These are phyloP conservation scores for Senecio squalidus DNA, from an alignment of 140 eudicot species.

Conservation along the genomic window DNA sequence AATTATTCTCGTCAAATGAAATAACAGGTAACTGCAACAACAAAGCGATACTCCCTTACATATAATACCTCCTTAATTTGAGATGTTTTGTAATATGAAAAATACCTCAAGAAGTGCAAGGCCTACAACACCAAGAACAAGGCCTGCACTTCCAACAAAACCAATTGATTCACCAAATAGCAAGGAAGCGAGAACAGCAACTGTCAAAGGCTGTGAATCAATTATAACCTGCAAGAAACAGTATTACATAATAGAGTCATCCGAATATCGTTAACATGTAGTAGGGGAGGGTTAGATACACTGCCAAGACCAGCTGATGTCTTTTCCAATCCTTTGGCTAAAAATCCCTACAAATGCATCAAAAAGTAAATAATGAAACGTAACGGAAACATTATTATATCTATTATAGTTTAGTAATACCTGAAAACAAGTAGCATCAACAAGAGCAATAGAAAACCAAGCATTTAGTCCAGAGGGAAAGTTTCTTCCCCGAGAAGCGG, in stretches of 20 bases:
- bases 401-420: too few relatives aligned
- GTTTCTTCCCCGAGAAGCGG: conserved; percentile 57
- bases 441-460: conserved; percentile 77
- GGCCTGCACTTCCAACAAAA: conserved; percentile 77
- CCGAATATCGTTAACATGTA: not conserved
- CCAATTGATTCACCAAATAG: conserved; percentile 91
- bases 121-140: conserved; percentile 86
- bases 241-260: conserved; percentile 9
- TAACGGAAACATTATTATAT: too few relatives aligned
- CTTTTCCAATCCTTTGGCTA: conserved; percentile 90
- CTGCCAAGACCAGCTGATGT: conserved; percentile 99
- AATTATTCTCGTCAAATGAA: conserved; percentile 45
- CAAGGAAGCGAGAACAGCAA: conserved; percentile 77
- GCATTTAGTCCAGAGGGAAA: conserved; percentile 82
- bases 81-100: too few relatives aligned
- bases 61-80: too few relatives aligned
- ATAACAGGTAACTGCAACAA: conserved; percentile 70
- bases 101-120: conserved; percentile 97
- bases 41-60: too few relatives aligned
- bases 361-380: conserved; percentile 78
- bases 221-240: conserved; percentile 76
- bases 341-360: conserved; percentile 68
- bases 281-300: conserved; percentile 69
- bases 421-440: conserved; percentile 97
- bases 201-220: conserved; percentile 98